phyloP scores from a whole-genome alignment of 2,329 filamentous ascomycete species.

The Colletotrichum sojae region DNA sequence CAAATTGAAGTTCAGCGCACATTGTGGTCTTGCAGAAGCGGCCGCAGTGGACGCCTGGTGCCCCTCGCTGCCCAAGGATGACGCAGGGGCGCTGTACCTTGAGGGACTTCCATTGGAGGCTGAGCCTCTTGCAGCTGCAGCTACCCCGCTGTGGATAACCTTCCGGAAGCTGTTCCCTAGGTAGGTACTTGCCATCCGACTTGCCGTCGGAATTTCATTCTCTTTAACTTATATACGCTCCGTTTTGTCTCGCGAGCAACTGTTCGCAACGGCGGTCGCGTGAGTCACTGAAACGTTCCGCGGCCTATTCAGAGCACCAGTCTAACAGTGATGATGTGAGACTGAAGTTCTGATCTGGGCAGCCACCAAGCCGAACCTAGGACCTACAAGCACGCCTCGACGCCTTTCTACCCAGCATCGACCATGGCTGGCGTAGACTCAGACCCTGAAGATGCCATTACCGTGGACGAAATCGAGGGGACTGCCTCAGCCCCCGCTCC shows the following conservation, averaged over 20 bases:
- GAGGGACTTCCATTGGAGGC: background rate
- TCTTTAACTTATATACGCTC: too few species aligned
- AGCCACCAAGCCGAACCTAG: slow-evolving; percentile 4
- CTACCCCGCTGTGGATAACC: slow-evolving; percentile 29
- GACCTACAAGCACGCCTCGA: background rate
- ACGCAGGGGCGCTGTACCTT: background rate
- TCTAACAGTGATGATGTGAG: background rate
- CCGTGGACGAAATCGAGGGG: slow-evolving; percentile 56
- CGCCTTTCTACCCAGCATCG: background rate
- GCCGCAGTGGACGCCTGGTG: slow-evolving; percentile 20
- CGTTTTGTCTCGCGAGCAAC: too few species aligned
- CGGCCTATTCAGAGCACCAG: too few species aligned
- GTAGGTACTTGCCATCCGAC: too few species aligned
- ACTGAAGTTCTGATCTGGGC: background rate
- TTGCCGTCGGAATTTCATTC: too few species aligned
- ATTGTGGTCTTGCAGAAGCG: slow-evolving; percentile 8
- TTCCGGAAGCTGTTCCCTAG: background rate
- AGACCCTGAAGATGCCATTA: slow-evolving; percentile 57
- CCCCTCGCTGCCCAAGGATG: slow-evolving; percentile 21
- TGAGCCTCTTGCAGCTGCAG: slow-evolving; percentile 13
- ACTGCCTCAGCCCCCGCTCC: slow-evolving; percentile 47
- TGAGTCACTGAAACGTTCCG: too few species aligned
- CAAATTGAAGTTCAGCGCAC: too few species aligned
- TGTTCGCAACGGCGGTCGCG: too few species aligned
- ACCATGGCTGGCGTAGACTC: slow-evolving; percentile 46